Base-by-base conservation (phyloP, 441 rosid genomes). In the Bruguiera hainesii region DNA sequence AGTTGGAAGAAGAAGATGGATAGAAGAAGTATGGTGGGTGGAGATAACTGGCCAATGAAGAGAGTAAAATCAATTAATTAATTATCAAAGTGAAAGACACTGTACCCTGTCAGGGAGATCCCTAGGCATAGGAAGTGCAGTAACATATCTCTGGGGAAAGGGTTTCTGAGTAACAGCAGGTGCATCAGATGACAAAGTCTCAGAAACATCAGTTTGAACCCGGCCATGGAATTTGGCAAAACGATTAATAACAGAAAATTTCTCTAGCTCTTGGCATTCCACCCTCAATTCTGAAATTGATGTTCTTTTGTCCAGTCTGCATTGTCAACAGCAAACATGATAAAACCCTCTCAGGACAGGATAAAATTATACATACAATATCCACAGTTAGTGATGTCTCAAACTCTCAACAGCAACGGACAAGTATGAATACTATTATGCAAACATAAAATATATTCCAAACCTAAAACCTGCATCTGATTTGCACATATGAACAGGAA, bases 231-330 rank as follows among this genome's bases (percentile, higher is more conserved):
- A 95, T 80, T 77, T 90, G 16, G 98, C 97, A 76, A 92, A 95
- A 20, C 96, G 98, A 82, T 90, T 92, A 75, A 92, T 89, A 53
- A 92, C 90, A 35, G 90, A 83, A 71, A 79, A 80, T 79, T 73
- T 90, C 87, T 89, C 99, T 52, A 91, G 79, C 67, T 95, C 98
- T 71, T 90, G 87, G 71, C 86, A 85, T 77, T 90, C 98, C 72
- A 90, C 80, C 79, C 85, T 80, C 79, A 92, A 62, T 82, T 92
- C 97, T 63, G 81, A 37, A 46, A 89, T 72, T 29, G 92, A 82
- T 62, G 80, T 71, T 74, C 85, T 81, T 75, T 81, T 91, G 66
- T 92, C 89, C 82, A 90, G 68, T 74, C 99, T 95, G 90, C 67
- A 61, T 61, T 33, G 65, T 42, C 48, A 33, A 49, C 31, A 69